Evolutionary conservation across 2,329 filamentous ascomycete genomes (phyloP).

Genomic region (Thielaviopsis punctulata): DNA sequence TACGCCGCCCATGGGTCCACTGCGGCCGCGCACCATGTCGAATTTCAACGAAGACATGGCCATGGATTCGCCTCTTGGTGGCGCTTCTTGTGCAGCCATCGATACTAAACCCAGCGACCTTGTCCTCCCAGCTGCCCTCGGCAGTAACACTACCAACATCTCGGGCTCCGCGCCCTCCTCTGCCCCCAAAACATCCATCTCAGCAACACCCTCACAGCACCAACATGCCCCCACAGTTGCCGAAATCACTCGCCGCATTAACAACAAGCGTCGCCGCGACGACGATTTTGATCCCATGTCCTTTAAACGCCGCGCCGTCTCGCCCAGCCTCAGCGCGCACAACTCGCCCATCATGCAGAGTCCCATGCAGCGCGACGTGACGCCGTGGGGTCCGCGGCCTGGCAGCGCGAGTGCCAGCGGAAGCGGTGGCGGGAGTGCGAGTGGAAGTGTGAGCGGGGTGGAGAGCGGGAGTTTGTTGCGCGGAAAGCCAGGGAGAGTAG

Average conservation of each 20-base stretch:
- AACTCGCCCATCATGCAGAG: slow-evolving; percentile 81
- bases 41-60: slow-evolving; percentile 52
- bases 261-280: slow-evolving; percentile 70
- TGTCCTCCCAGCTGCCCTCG: background rate
- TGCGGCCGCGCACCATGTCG: slow-evolving; percentile 41
- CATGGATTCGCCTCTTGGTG: slow-evolving; percentile 49
- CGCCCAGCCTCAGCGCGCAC: slow-evolving; percentile 76
- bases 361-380: slow-evolving; percentile 54
- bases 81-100: slow-evolving; percentile 16
- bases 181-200: background rate
- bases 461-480: slow-evolving; percentile 22
- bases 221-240: slow-evolving; percentile 44
- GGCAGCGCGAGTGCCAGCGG: slow-evolving; percentile 39
- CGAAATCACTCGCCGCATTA: slow-evolving; percentile 62
- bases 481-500: slow-evolving; percentile 47
- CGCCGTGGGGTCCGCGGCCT: slow-evolving; percentile 55
- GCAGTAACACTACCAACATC: too few species aligned
- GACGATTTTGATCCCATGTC: slow-evolving; percentile 78
- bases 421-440: slow-evolving; percentile 30
- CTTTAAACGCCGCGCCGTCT: slow-evolving; percentile 84
- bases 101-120: background rate
- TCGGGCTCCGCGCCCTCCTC: too few species aligned
- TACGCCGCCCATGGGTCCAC: slow-evolving; percentile 49
- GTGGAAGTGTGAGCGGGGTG: slow-evolving; percentile 16
- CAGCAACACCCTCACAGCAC: slow-evolving; percentile 1